Percentiles rank a stretch among this genome's conserved stretches.
Conservation (phyloP, 1,284 basidiomycete genomes). For the Sporisorium scitamineum region DNA sequence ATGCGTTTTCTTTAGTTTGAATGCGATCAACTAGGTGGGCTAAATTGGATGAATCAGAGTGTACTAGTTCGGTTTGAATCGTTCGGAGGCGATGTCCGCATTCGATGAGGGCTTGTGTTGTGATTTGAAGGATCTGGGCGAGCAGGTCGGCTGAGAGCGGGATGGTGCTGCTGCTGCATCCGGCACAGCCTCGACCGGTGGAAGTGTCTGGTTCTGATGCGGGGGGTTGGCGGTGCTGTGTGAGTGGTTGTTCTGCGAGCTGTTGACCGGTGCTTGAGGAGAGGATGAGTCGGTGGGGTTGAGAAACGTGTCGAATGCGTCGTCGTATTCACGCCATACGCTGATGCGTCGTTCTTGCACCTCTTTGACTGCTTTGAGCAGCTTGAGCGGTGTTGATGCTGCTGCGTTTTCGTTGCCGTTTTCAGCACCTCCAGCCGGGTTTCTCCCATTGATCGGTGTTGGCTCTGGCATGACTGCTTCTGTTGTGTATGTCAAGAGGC, state of each 20-base stretch:
- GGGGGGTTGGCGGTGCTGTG: background rate
- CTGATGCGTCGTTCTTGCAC: constrained; percentile 51
- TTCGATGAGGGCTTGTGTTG: constrained; percentile 53
- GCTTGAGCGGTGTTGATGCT: constrained; percentile 27
- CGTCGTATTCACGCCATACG: constrained; percentile 58
- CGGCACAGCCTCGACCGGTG: constrained; percentile 16
- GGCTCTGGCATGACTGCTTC: constrained; percentile 20
- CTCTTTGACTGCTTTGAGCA: constrained; percentile 50
- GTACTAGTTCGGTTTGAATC: constrained; percentile 46
- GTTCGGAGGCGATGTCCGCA: constrained; percentile 42
- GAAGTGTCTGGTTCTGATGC: background rate
- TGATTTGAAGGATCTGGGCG: constrained; percentile 51
- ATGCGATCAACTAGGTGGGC: constrained; percentile 34
- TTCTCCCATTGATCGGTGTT: background rate
- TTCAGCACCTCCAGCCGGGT: background rate
- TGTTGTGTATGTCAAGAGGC: background rate
- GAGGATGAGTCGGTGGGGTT: constrained; percentile 1
- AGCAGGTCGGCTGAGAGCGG: constrained; percentile 37
- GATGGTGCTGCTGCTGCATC: constrained; percentile 28
- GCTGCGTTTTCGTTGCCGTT: background rate
- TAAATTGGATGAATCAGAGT: constrained; percentile 21
- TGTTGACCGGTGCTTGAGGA: constrained; percentile 13
- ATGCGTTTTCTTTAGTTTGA: constrained; percentile 41
- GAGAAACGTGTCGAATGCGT: constrained; percentile 47
- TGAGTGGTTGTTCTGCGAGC: constrained; percentile 15